These are phyloP conservation scores for Penicillium malachiteum DNA, from an alignment of 495 filamentous ascomycete species.

Conservation along the genomic window DNA sequence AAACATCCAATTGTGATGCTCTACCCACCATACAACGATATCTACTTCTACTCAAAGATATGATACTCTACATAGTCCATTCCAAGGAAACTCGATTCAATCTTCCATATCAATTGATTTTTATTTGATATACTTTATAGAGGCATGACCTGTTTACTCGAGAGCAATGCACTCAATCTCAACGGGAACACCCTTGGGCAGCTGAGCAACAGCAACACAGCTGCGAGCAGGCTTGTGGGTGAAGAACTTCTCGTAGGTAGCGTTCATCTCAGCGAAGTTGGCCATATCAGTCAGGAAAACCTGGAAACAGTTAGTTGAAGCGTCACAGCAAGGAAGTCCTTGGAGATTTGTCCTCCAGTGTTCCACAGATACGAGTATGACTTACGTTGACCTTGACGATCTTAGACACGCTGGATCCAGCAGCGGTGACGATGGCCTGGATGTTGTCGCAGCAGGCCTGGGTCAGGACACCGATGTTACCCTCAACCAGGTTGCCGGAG, in stretches of 20 bases:
- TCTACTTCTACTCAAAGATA: neutral
- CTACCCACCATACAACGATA: neutral
- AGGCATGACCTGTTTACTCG: constrained; percentile 29
- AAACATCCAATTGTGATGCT: no score
- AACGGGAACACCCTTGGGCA: constrained; percentile 85
- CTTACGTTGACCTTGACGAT: constrained; percentile 71
- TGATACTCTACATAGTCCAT: no score
- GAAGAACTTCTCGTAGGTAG: constrained; percentile 84
- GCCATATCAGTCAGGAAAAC: constrained; percentile 85
- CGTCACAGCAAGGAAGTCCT: neutral
- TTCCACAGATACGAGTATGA: constrained; percentile 1
- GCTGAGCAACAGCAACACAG: constrained; percentile 85
- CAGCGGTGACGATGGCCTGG: constrained; percentile 70
- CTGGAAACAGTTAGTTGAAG: constrained; percentile 26
- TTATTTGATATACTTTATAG: neutral
- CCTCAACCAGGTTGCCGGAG: constrained; percentile 69
- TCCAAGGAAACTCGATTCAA: neutral
- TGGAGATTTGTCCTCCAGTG: neutral
- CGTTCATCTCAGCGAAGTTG: constrained; percentile 85
- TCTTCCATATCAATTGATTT: neutral
- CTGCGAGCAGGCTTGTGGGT: constrained; percentile 85
- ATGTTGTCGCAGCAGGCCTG: constrained; percentile 74
- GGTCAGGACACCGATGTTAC: constrained; percentile 75
- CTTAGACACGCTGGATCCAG: constrained; percentile 70
- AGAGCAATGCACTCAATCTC: constrained; percentile 90